Percentiles rank a stretch among this genome's conserved stretches.
Evolutionary conservation across 2,329 filamentous ascomycete genomes (phyloP).

Genomic region (Sarocladiaceae sp.): DNA sequence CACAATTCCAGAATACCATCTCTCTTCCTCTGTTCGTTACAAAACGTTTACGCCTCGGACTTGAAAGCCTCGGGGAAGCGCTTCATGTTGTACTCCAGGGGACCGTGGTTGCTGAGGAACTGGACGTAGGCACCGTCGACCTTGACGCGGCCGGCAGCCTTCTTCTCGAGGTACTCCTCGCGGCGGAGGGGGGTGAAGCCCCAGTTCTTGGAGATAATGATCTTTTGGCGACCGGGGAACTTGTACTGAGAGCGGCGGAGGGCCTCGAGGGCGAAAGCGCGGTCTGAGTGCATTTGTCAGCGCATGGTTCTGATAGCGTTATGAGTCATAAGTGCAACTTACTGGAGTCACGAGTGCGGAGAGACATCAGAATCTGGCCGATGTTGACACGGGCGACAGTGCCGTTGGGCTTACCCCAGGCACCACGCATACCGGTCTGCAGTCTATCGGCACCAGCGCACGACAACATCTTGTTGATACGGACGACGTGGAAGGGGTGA

Average conservation of each 20-base stretch:
- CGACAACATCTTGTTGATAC: slow-evolving; percentile 99
- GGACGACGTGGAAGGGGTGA: slow-evolving; percentile 99
- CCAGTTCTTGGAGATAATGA: slow-evolving; percentile 99
- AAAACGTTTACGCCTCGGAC: slow-evolving; percentile 39
- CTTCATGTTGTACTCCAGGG: slow-evolving; percentile 78
- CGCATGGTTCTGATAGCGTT: background rate
- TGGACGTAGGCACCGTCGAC: slow-evolving; percentile 99
- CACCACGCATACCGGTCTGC: slow-evolving; percentile 99
- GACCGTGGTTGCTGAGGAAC: slow-evolving; percentile 94
- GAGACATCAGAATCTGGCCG: slow-evolving; percentile 95
- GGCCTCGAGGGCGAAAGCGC: slow-evolving; percentile 90
- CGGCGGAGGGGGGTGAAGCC: slow-evolving; percentile 97
- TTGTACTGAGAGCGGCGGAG: slow-evolving; percentile 99
- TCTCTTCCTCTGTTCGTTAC: slow-evolving; percentile 5
- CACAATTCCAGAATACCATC: slow-evolving; percentile 8
- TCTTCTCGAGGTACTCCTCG: slow-evolving; percentile 95
- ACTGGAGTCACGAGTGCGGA: slow-evolving; percentile 93
- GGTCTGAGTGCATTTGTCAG: slow-evolving; percentile 48
- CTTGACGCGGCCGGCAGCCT: slow-evolving; percentile 87
- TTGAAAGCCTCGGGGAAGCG: slow-evolving; percentile 91
- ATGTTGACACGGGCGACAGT: slow-evolving; percentile 99
- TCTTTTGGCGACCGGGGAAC: slow-evolving; percentile 99
- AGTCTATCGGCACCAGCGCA: slow-evolving; percentile 99
- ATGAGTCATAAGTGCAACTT: slow-evolving; percentile 36
- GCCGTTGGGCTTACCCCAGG: slow-evolving; percentile 99